A percentile compares a stretch with the other conserved stretches of the same genome.
phyloP scores from a whole-genome alignment of 345 rosid species.

The Triadica sebifera region DNA sequence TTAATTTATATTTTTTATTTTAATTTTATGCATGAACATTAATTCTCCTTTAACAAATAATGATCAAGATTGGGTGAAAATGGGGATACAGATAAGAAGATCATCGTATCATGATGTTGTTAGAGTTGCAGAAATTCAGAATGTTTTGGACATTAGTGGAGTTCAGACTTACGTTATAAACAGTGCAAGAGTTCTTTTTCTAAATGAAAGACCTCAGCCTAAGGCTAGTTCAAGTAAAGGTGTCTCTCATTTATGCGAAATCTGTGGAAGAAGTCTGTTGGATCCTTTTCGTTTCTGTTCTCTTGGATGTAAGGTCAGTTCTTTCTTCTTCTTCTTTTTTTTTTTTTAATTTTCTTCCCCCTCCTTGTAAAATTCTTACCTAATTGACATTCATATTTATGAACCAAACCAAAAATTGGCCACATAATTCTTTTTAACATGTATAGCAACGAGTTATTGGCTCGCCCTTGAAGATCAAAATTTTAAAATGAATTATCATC shows the following conservation, averaged over 20 bases:
- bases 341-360: background rate
- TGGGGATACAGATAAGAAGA: slow-evolving; percentile 63
- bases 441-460: too few relatives aligned
- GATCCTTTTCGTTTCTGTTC: slow-evolving; percentile 90
- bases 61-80: slow-evolving; percentile 27
- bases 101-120: slow-evolving; percentile 93
- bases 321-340: slow-evolving; percentile 21
- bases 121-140: slow-evolving; percentile 75
- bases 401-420: too few relatives aligned
- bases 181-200: slow-evolving; percentile 75
- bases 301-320: slow-evolving; percentile 82
- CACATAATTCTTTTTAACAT: too few relatives aligned
- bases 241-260: slow-evolving; percentile 65
- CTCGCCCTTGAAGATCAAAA: background rate
- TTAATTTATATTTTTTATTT: background rate
- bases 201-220: slow-evolving; percentile 82
- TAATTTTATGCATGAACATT: too few relatives aligned
- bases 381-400: too few relatives aligned
- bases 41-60: too few relatives aligned
- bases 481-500: too few relatives aligned
- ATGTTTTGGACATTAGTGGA: slow-evolving; percentile 64
- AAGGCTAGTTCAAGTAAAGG: slow-evolving; percentile 40
- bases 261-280: slow-evolving; percentile 73
- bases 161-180: slow-evolving; percentile 90
- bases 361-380: too few relatives aligned